Base-by-base conservation (phyloP, 2,329 filamentous ascomycete species). In the Monascus ruber region DNA sequence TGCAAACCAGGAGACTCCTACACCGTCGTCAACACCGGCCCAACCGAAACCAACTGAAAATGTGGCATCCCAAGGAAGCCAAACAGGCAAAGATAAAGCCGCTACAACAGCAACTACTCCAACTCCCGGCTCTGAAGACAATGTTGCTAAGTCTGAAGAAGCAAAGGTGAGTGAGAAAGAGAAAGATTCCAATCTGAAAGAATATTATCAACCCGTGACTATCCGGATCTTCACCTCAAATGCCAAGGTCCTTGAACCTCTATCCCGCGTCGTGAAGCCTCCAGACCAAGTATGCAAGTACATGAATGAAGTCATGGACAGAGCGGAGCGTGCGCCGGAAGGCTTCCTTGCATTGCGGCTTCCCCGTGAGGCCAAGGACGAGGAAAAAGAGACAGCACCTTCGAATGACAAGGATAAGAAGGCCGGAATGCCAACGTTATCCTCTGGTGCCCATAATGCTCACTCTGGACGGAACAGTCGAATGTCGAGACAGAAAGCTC, bases 291-390 rank as follows among this genome's bases (percentile, higher is more conserved):
- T 74, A 3, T 63, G 68, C 43, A 66, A 65, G 44, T 67, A 73
- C 47, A 76, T 77, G 73, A 68, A 73, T 40, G 66, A 69, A 24
- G 58, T 73, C 9, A 79, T 81, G 64, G 68, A 72, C 46, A 69
- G 68, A 3, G 73, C 73, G 37, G 67, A 70, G 43, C 63, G 73
- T 10, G 74, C 73, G 0, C 72, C 74, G 3, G 68, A 71, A 41
- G 69, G 70, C 4, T 72, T 71, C 51, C 60, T 79, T 6, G 74
- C 74, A 1, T 62, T 77, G 39, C 67, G 72, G 36, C 55, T 80
- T 36, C 76, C 76, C 3, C 55, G 55, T 5, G 66, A 69, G 36
- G 50, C 54, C 4, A 43, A 50, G 0, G 47, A 44, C n/a, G 53
- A 57, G 41, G 58, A 43, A 28, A 49, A 46, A 6, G 58, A 62